A percentile compares a stretch with the other conserved stretches of the same genome.
Evolutionary conservation across 2,329 filamentous ascomycete genomes (phyloP).

Genomic region (Pseudogymnoascus sp.): DNA sequence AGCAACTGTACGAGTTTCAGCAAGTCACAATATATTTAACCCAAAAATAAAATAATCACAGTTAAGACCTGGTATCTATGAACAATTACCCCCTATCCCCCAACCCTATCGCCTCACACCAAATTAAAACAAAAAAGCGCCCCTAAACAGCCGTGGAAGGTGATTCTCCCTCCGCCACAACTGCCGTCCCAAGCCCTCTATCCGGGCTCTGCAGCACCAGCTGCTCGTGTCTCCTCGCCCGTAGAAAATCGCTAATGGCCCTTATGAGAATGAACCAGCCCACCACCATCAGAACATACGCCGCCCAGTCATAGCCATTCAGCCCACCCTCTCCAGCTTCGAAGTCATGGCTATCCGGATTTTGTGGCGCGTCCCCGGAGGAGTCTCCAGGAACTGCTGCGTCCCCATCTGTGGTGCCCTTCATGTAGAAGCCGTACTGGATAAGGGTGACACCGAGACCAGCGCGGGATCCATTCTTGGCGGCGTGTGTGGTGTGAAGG

Average conservation of each 20-base stretch:
- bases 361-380: constrained; percentile 61
- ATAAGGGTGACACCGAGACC: constrained; percentile 92
- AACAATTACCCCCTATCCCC: neutral
- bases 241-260: constrained; percentile 83
- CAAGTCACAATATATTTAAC: neutral
- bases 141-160: neutral
- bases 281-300: constrained; percentile 90
- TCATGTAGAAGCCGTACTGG: constrained; percentile 96
- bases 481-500: constrained; percentile 92
- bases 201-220: constrained; percentile 89
- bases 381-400: constrained; percentile 38
- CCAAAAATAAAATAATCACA: neutral
- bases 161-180: constrained; percentile 79
- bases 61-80: constrained; percentile 3
- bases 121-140: neutral
- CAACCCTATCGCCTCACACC: neutral
- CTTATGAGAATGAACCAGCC: constrained; percentile 97
- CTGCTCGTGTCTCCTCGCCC: constrained; percentile 83
- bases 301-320: constrained; percentile 74
- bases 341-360: constrained; percentile 88
- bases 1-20: neutral
- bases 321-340: constrained; percentile 49
- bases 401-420: constrained; percentile 44
- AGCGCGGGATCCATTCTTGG: constrained; percentile 92
- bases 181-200: constrained; percentile 70